Conservation (phyloP, 2,329 filamentous ascomycete species). For the Didymella arachidicola region DNA sequence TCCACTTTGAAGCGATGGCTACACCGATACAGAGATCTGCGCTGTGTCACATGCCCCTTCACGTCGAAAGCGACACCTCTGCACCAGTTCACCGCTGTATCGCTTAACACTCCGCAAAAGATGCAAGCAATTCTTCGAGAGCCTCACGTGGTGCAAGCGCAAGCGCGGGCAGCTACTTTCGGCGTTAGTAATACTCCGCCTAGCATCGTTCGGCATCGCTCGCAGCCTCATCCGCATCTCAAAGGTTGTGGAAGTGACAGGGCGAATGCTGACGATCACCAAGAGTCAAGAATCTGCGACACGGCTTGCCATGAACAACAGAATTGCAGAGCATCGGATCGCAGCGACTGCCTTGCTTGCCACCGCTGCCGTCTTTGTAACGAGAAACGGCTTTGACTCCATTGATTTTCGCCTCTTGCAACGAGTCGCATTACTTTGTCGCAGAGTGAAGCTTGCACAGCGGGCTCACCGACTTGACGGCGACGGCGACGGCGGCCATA, state of each 20-base stretch:
- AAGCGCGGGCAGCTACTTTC: slow-evolving; percentile 6
- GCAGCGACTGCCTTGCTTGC: slow-evolving; percentile 18
- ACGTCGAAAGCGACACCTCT: slow-evolving; percentile 4
- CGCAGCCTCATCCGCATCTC: slow-evolving; percentile 19
- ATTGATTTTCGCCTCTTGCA: slow-evolving; percentile 9
- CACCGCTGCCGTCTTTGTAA: slow-evolving; percentile 14
- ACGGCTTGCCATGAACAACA: slow-evolving; percentile 4
- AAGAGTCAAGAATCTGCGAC: slow-evolving; percentile 2
- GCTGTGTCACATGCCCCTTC: slow-evolving; percentile 17
- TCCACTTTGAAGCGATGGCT: slow-evolving; percentile 19
- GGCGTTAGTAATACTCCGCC: slow-evolving; percentile 4
- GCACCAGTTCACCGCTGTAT: slow-evolving; percentile 21
- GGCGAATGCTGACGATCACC: slow-evolving; percentile 12
- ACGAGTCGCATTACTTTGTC: slow-evolving; percentile 19
- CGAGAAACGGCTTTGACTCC: slow-evolving; percentile 8
- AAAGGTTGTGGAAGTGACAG: slow-evolving; percentile 14
- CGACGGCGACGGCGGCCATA: slow-evolving; percentile 23
- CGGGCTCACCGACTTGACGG: slow-evolving; percentile 24
- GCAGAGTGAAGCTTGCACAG: slow-evolving; percentile 25
- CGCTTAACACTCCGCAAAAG: slow-evolving; percentile 17
- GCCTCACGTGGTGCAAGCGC: background rate
- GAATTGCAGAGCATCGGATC: slow-evolving; percentile 9
- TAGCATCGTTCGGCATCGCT: slow-evolving; percentile 5
- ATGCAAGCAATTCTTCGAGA: slow-evolving; percentile 13
- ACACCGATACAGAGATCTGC: slow-evolving; percentile 22